A percentile compares a stretch with the other conserved stretches of the same genome.
These are phyloP conservation scores for Chalaropsis thielavioides DNA, from an alignment of 2,329 filamentous ascomycete species.

Conservation along the genomic window DNA sequence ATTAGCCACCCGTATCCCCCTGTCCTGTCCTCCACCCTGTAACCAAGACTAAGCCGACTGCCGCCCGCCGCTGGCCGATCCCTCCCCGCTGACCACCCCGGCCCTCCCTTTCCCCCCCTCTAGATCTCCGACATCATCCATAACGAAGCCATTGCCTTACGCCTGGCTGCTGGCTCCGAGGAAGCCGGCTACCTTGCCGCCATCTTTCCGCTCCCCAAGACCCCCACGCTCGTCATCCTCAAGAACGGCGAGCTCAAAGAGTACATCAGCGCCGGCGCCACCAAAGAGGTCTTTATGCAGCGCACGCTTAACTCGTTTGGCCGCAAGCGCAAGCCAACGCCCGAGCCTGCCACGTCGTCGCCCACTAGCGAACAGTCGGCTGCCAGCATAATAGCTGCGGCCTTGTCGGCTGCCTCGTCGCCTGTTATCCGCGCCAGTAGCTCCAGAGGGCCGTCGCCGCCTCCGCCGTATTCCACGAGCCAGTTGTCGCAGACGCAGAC, in stretches of 20 bases:
- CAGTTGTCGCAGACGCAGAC: constrained; percentile 15
- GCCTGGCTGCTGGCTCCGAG: constrained; percentile 55
- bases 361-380: constrained; percentile 14
- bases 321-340: constrained; percentile 16
- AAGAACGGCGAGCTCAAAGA: constrained; percentile 64
- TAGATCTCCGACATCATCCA: constrained; percentile 43
- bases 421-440: constrained; percentile 15
- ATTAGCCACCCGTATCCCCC: too few species aligned
- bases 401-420: constrained; percentile 19
- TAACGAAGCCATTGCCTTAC: constrained; percentile 52
- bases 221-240: constrained; percentile 69
- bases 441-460: constrained; percentile 17
- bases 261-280: constrained; percentile 52
- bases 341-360: constrained; percentile 12
- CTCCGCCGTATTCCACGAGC: constrained; percentile 17
- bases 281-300: constrained; percentile 50
- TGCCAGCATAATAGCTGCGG: constrained; percentile 16
- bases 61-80: too few species aligned
- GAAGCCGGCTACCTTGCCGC: constrained; percentile 71
- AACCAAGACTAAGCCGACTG: background rate
- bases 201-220: constrained; percentile 64
- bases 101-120: constrained; percentile 17
- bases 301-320: constrained; percentile 26
- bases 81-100: background rate
- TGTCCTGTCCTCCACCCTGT: background rate